Evolutionary conservation across 2,329 filamentous ascomycete genomes (phyloP).

Genomic region (Penicillium sp.): DNA sequence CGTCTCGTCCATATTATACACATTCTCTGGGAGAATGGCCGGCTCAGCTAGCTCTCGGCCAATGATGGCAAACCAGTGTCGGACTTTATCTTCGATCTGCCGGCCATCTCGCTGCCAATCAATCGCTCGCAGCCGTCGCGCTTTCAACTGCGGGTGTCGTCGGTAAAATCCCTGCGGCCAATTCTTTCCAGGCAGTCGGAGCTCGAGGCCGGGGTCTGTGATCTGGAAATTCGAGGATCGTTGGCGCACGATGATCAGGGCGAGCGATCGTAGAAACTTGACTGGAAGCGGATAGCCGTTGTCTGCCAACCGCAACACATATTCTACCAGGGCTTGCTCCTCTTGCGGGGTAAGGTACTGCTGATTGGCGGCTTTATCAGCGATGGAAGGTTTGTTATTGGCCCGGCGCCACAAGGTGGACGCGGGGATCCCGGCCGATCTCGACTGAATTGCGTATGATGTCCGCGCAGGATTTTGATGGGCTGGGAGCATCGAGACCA

Average conservation of each 20-base stretch:
- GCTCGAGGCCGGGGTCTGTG: neutral
- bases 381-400: slow-evolving; percentile 1
- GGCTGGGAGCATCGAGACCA: neutral
- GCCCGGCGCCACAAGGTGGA: slow-evolving; percentile 2
- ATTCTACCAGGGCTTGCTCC: slow-evolving; percentile 5
- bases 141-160: slow-evolving; percentile 7
- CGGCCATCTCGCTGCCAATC: slow-evolving; percentile 7
- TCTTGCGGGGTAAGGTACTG: slow-evolving; percentile 4
- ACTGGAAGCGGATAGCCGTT: slow-evolving; percentile 10
- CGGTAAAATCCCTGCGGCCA: slow-evolving; percentile 5
- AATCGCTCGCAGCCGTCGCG: slow-evolving; percentile 3
- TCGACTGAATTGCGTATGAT: neutral
- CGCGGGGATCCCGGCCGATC: neutral
- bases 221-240: slow-evolving; percentile 5
- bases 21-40: slow-evolving; percentile 26
- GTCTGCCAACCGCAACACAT: slow-evolving; percentile 5
- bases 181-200: slow-evolving; percentile 4
- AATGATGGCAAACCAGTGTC: slow-evolving; percentile 27
- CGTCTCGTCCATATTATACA: slow-evolving; percentile 41
- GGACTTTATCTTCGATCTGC: slow-evolving; percentile 5
- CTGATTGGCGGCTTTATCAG: slow-evolving; percentile 7
- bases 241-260: slow-evolving; percentile 5
- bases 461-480: neutral
- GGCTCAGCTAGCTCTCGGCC: slow-evolving; percentile 24
- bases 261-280: slow-evolving; percentile 7